Evolutionary conservation across 805 yeast species (phyloP).

Genomic region (Yamadazyma endophytica): DNA sequence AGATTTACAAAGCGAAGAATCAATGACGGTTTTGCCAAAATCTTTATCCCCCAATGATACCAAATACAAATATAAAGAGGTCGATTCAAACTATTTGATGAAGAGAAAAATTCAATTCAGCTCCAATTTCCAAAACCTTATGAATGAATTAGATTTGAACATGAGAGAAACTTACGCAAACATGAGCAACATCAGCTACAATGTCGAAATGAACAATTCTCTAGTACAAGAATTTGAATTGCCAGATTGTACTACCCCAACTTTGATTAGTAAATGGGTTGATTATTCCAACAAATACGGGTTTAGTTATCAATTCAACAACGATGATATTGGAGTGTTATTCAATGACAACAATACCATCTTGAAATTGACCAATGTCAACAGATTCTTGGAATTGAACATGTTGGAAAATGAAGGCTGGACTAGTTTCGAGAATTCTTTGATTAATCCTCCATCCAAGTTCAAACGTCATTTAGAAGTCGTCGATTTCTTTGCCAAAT

Average conservation of each 20-base stretch:
- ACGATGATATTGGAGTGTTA: slow-evolving; percentile 85
- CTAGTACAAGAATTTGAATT: too few species aligned
- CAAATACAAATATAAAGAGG: slow-evolving; percentile 78
- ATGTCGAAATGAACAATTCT: too few species aligned
- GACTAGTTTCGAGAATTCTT: slow-evolving; percentile 43
- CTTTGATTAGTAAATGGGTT: slow-evolving; percentile 91
- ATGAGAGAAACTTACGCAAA: slow-evolving; percentile 34
- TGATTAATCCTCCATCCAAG: slow-evolving; percentile 40
- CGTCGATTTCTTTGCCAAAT: slow-evolving; percentile 82
- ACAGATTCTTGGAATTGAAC: slow-evolving; percentile 60
- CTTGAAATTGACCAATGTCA: slow-evolving; percentile 61
- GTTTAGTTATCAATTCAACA: slow-evolving; percentile 85
- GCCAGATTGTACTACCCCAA: slow-evolving; percentile 53
- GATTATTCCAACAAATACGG: slow-evolving; percentile 96
- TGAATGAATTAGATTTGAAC: slow-evolving; percentile 31
- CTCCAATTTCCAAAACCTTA: slow-evolving; percentile 34
- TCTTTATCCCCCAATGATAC: slow-evolving; percentile 93
- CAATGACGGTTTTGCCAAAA: slow-evolving; percentile 72
- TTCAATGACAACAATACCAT: slow-evolving; percentile 84
- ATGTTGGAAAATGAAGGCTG: slow-evolving; percentile 42
- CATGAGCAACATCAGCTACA: too few species aligned
- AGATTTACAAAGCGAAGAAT: slow-evolving; percentile 66
- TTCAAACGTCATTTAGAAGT: slow-evolving; percentile 74
- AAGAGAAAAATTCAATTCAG: slow-evolving; percentile 35
- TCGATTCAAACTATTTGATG: slow-evolving; percentile 36